A percentile compares a stretch with the other conserved stretches of the same genome.
Evolutionary conservation across 176 grass and related monocot species (phyloP).

Genomic region (Panicum miliaceum): DNA sequence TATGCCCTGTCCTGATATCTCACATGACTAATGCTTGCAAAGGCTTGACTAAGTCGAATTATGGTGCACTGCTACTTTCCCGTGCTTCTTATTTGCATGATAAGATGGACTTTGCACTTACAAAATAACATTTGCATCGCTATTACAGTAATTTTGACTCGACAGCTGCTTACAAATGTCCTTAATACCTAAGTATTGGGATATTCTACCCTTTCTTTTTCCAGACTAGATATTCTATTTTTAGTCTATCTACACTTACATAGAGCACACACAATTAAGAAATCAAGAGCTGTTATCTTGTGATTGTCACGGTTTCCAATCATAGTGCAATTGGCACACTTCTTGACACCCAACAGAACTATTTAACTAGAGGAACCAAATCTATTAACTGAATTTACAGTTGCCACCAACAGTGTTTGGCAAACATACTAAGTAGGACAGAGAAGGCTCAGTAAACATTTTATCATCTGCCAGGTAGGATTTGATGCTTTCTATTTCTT

Average conservation of each 20-base stretch:
- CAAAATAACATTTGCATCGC: neutral
- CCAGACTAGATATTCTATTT: neutral
- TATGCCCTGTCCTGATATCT: conserved; percentile 26
- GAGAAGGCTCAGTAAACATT: neutral
- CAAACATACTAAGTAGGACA: conserved; percentile 22
- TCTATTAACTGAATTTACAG: conserved; percentile 9
- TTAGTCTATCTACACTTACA: conserved; percentile 17
- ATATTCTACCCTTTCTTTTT: neutral
- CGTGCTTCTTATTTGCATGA: neutral
- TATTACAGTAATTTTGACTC: conserved; percentile 5
- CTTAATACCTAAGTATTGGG: conserved; percentile 3
- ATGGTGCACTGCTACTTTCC: neutral
- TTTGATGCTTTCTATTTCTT: conserved; percentile 96
- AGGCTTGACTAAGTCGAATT: neutral
- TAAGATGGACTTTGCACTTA: neutral
- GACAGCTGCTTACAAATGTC: neutral
- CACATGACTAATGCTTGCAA: neutral
- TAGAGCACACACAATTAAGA: neutral
- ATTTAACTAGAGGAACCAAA: neutral
- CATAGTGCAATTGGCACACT: conserved; percentile 14
- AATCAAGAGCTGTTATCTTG: neutral
- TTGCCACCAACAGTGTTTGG: neutral
- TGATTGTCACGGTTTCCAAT: neutral
- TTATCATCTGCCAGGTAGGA: conserved; percentile 67
- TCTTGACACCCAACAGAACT: conserved; percentile 20